Percentiles rank a stretch among this genome's conserved stretches.
Evolutionary conservation across 2,329 filamentous ascomycete genomes (phyloP).

Genomic region (Apiospora sp.): DNA sequence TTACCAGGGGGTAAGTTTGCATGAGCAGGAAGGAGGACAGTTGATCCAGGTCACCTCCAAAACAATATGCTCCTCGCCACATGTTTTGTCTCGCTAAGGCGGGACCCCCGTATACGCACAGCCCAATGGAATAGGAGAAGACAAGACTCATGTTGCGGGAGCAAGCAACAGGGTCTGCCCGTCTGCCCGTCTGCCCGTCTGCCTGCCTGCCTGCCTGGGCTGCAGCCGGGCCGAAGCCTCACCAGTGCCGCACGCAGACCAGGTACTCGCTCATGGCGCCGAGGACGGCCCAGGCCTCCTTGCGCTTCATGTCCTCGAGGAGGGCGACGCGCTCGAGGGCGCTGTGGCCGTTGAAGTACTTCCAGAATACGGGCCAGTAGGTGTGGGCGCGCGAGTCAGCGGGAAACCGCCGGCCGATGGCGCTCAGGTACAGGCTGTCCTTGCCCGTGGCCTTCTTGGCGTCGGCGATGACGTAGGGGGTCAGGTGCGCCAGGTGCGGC

Average conservation of each 20-base stretch:
- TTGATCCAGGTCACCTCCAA: background rate
- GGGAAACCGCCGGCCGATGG: conserved; percentile 61
- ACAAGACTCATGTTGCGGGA: too few species aligned
- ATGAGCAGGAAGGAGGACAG: background rate
- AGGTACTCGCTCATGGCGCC: conserved; percentile 73
- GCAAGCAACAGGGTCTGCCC: background rate
- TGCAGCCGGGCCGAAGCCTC: conserved; percentile 21
- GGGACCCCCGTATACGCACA: background rate
- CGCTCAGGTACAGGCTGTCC: conserved; percentile 76
- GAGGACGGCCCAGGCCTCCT: conserved; percentile 75
- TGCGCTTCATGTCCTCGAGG: conserved; percentile 86
- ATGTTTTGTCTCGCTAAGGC: background rate
- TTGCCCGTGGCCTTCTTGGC: conserved; percentile 80
- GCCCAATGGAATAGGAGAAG: background rate
- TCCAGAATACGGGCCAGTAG: conserved; percentile 77
- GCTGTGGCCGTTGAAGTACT: conserved; percentile 87
- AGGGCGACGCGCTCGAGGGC: conserved; percentile 87
- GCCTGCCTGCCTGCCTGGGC: background rate
- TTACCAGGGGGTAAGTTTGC: background rate
- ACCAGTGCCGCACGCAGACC: conserved; percentile 76
- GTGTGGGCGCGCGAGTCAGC: conserved; percentile 63
- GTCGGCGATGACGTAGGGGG: conserved; percentile 76
- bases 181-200: too few species aligned
- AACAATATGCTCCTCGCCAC: background rate
- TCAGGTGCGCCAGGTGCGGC: conserved; percentile 62